Percentiles rank a stretch among this genome's conserved stretches.
These are phyloP conservation scores for Hysterium pulicare DNA, from an alignment of 2,329 filamentous ascomycete species.

Conservation along the genomic window DNA sequence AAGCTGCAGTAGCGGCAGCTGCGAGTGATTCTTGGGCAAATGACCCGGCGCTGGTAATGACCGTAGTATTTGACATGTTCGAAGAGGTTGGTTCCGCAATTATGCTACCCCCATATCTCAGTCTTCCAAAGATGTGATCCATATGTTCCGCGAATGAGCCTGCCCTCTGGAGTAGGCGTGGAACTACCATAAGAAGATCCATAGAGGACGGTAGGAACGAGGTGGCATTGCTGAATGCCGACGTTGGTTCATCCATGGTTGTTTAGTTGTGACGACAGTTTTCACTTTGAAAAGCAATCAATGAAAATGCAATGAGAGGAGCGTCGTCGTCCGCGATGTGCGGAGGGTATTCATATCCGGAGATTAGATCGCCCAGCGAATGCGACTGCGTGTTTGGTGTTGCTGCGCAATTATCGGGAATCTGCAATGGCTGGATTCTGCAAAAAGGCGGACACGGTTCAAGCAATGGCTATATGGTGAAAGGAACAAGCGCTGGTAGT, in stretches of 20 bases:
- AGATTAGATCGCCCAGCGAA: background rate
- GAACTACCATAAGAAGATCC: slow-evolving; percentile 66
- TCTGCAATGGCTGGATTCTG: no score
- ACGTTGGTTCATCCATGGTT: background rate
- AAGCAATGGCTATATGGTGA: no score
- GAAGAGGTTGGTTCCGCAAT: slow-evolving; percentile 59
- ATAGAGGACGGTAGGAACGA: slow-evolving; percentile 48
- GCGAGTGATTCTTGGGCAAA: slow-evolving; percentile 46
- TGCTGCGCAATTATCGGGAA: no score
- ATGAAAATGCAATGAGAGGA: no score
- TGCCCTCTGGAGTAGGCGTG: slow-evolving; percentile 66
- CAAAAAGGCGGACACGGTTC: no score
- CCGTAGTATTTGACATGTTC: slow-evolving; percentile 39
- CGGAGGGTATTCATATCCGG: background rate
- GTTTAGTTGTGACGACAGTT: no score
- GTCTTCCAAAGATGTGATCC: slow-evolving; percentile 49
- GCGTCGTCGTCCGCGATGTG: no score
- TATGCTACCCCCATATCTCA: slow-evolving; percentile 55
- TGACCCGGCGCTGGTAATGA: slow-evolving; percentile 33
- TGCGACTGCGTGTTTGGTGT: no score
- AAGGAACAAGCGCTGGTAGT: no score
- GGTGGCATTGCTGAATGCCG: background rate
- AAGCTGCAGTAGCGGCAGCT: slow-evolving; percentile 39
- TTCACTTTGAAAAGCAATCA: no score
- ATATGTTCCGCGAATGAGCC: slow-evolving; percentile 62